Percentiles rank a stretch among this genome's conserved stretches.
These are phyloP conservation scores for Teunomyces cretensis DNA, from an alignment of 805 yeast species.

Conservation along the genomic window DNA sequence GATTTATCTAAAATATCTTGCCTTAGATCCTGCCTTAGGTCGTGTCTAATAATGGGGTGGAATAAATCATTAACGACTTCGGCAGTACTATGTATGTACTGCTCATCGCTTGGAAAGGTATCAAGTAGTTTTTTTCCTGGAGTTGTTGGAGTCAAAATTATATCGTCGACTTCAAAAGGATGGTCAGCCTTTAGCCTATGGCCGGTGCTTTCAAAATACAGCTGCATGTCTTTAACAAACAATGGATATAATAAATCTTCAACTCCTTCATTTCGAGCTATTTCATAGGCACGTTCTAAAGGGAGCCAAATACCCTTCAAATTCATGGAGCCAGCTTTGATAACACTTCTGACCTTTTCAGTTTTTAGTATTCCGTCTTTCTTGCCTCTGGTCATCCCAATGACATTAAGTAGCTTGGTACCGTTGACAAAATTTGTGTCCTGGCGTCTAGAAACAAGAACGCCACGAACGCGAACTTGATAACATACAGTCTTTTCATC, in stretches of 20 bases:
- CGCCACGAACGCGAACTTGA: constrained; percentile 34
- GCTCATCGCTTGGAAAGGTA: neutral
- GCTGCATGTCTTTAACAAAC: constrained; percentile 30
- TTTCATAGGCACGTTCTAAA: constrained; percentile 37
- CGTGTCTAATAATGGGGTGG: neutral
- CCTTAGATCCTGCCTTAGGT: neutral
- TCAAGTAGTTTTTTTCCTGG: neutral
- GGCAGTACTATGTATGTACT: neutral
- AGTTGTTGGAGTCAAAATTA: neutral
- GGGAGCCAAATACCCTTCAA: constrained; percentile 45
- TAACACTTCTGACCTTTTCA: constrained; percentile 27
- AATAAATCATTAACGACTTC: neutral
- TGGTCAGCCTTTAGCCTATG: constrained; percentile 16
- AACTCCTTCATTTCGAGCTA: constrained; percentile 41
- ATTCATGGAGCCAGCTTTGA: constrained; percentile 39
- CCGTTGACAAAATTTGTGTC: constrained; percentile 38
- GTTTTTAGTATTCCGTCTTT: constrained; percentile 40
- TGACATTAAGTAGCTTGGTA: constrained; percentile 37
- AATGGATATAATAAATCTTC: constrained; percentile 32
- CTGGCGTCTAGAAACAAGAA: constrained; percentile 35
- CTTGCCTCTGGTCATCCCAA: constrained; percentile 41
- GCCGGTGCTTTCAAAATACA: constrained; percentile 26
- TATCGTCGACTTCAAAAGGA: neutral
- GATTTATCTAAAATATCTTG: neutral
- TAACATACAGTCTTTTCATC: constrained; percentile 37